Evolutionary conservation across 2,329 filamentous ascomycete species (phyloP), one percentile per base, ranked within the genome.

Genomic region (Chaetomium sp.): DNA sequence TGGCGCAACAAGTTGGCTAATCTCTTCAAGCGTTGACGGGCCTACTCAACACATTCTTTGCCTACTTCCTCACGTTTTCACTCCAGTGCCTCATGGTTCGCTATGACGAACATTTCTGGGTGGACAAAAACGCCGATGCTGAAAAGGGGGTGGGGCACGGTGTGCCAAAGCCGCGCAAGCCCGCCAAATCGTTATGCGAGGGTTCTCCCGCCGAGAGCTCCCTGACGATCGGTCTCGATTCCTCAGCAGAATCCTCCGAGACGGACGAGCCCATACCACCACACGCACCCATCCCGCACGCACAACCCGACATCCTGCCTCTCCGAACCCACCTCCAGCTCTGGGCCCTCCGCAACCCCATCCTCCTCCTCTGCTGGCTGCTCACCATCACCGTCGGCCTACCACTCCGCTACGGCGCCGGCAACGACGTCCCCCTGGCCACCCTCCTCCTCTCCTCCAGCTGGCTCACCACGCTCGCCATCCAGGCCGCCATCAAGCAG

Each of bases 391-490:
- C 73, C 0, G 38, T 82, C 8, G 81, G 81, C 1, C 65, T 81
- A 0, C 82, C 82, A 0, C 64, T 83, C 0, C 77, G 80, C 0
- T 68, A 72, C 2, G 49, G 63, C 0, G 67, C 69, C 0, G 63
- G 71, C 1, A 76, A 78, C 58, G 75, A 79, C 25, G 74, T 78
- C 0, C 70, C 78, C 1, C 75, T 86, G 4, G 79, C 85, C 45
- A 79, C 79, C 0, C 79, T 78, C 27, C 74, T 80, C 13, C 73
- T 85, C 4, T 79, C 82, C 70, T 79, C 81, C 47, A 67, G 82
- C 50, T 87, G 85, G 85, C 76, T 80, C 12, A 70, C 74, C 19
- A 76, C 77, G 5, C 75, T 80, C 2, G 71, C 73, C 0, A 60
- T 78, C 2, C 82, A 84, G 55, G 69, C 72, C 0, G 55, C 67